Conservation (phyloP, 2,329 filamentous ascomycete genomes). For the Fusarium algeriense region DNA sequence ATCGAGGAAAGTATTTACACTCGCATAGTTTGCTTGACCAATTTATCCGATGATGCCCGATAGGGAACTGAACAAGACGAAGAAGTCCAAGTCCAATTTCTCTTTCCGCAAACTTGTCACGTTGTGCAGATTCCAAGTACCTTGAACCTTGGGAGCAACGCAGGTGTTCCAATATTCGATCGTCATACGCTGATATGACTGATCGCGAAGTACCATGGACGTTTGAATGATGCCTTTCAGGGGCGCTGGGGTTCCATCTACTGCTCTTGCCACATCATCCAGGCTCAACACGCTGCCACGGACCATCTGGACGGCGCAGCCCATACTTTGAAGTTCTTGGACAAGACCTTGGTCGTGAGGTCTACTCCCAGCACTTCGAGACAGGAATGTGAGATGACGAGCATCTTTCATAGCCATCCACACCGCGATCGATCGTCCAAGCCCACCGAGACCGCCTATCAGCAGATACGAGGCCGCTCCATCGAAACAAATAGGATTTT, state of each 20-base stretch:
- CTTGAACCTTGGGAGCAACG: neutral
- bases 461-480: neutral
- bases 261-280: too few relatives aligned
- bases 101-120: neutral
- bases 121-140: neutral
- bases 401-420: neutral
- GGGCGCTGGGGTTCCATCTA: neutral
- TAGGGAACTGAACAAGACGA: neutral
- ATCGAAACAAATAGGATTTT: neutral
- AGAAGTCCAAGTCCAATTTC: neutral
- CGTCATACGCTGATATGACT: neutral
- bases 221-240: neutral
- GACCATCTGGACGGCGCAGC: neutral
- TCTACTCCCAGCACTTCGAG: neutral
- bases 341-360: too few relatives aligned
- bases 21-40: neutral
- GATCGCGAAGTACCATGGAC: neutral
- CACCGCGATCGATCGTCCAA: neutral
- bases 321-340: neutral
- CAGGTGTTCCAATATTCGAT: neutral
- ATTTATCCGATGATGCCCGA: neutral
- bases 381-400: neutral
- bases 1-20: neutral
- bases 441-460: neutral
- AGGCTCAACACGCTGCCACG: neutral